Evolutionary conservation across 73 alveolate species (phyloP), one percentile per base, ranked within the genome.

Genomic region (Strombidium stylifer): DNA sequence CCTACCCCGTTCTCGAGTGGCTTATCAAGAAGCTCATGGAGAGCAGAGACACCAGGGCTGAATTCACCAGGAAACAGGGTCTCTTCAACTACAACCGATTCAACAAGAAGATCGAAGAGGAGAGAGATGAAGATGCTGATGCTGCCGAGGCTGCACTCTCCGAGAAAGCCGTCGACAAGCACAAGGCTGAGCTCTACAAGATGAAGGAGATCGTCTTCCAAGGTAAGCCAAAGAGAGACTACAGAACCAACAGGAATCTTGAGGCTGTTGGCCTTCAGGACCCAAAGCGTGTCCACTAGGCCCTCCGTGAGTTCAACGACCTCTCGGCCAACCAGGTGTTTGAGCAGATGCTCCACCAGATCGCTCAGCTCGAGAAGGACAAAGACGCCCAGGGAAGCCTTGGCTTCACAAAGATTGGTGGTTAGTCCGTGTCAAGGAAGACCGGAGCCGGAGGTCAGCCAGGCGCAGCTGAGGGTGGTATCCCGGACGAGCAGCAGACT

Each of bases 1-100:
- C 93, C 15, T 86, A 82, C 76, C 97, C 97, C 24, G 86, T 85
- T 10, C 57, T 95, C 24, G 83, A 84, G 76, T 95, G 99, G 99
- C 91, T 95, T 10, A 84, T 92, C 45, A 85, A 93, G 73, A 76
- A 82, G 68, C 92, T 95, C 58, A 60, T 87, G 66, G 96, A 91
- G 58, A 69, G 86, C 32, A 82, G 92, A 88, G 97, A 84, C 81
- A 94, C 89, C 72, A 87, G 94, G 71, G 86, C 86, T 56, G 96
- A 82, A 25, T 67, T 78, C 76, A 95, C 81, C 70, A 89, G 81
- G 86, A 92, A 86, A 73, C 86, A 52, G 59, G 94, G 70, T 44
- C 20, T 73, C 34, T 69, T 69, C 42, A 68, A 81, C 65, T 85
- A 70, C 60, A 27, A 67, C 32, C n/a, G n/a, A n/a, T n/a, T n/a